Evolutionary conservation across 768 basidiomycete species (phyloP).

Genomic region (Collybia nuda): DNA sequence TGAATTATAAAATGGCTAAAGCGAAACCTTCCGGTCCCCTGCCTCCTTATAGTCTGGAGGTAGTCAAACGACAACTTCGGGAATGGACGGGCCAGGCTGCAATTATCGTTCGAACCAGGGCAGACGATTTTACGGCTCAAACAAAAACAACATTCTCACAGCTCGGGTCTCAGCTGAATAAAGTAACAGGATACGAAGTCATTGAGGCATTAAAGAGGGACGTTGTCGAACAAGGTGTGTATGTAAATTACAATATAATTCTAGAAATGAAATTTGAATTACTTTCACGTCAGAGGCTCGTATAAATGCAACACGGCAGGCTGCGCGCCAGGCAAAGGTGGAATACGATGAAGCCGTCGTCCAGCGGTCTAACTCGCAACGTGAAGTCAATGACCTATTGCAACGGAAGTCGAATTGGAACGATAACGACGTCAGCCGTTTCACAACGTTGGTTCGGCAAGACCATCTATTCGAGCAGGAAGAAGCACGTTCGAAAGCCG

Average conservation of each 20-base stretch:
- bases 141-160: constrained; percentile 66
- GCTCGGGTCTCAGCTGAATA: constrained; percentile 79
- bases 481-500: constrained; percentile 68
- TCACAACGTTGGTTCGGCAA: constrained; percentile 86
- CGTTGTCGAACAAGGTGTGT: constrained; percentile 81
- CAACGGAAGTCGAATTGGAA: constrained; percentile 94
- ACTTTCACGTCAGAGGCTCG: constrained; percentile 55
- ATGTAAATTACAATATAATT: constrained; percentile 5
- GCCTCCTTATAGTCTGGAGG: constrained; percentile 30
- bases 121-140: constrained; percentile 56
- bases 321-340: constrained; percentile 70
- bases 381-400: constrained; percentile 93
- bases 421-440: constrained; percentile 82
- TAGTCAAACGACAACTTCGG: constrained; percentile 37
- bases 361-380: constrained; percentile 81
- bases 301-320: constrained; percentile 65
- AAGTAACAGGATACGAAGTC: constrained; percentile 87
- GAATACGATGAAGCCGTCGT: constrained; percentile 79
- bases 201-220: constrained; percentile 79
- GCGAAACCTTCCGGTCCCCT: neutral
- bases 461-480: constrained; percentile 87
- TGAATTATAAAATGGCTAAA: neutral
- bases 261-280: constrained; percentile 3
- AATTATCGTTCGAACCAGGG: constrained; percentile 46
- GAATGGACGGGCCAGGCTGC: constrained; percentile 51